Conservation (phyloP, 2,329 filamentous ascomycete species). For the Clonostachys sp. region DNA sequence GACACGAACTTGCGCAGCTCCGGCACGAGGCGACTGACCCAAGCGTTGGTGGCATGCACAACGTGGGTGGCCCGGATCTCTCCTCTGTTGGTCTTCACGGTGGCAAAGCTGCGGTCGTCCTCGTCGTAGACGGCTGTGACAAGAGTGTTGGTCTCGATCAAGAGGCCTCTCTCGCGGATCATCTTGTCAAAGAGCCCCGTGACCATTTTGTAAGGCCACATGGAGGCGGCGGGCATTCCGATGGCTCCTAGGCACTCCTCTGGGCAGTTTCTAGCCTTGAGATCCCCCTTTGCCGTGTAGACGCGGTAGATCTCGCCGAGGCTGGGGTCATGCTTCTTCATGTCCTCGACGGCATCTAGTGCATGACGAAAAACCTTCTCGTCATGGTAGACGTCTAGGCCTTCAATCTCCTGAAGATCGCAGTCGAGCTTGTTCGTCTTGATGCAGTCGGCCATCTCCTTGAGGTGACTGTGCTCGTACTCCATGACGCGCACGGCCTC, state of each 20-base stretch:
- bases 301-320: conserved; percentile 17
- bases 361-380: conserved; percentile 23
- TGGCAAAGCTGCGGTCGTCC: background rate
- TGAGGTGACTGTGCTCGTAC: conserved; percentile 38
- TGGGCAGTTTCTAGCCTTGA: too few species aligned
- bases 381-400: conserved; percentile 39
- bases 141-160: conserved; percentile 32
- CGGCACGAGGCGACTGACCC: too few species aligned
- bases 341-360: too few species aligned
- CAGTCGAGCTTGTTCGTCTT: conserved; percentile 25
- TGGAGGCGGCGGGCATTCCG: conserved; percentile 8
- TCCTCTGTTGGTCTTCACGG: conserved; percentile 10
- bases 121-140: conserved; percentile 16
- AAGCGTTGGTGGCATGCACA: conserved; percentile 16
- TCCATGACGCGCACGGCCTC: conserved; percentile 31
- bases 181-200: conserved; percentile 37
- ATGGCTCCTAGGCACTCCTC: too few species aligned
- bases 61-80: conserved; percentile 8
- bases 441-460: conserved; percentile 25
- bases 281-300: too few species aligned
- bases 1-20: too few species aligned
- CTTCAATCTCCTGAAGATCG: conserved; percentile 38
- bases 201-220: conserved; percentile 47
- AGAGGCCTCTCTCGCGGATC: conserved; percentile 24
- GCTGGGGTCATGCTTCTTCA: too few species aligned